Base-by-base conservation (phyloP, 768 basidiomycete species). In the Serpula lacrymans region DNA sequence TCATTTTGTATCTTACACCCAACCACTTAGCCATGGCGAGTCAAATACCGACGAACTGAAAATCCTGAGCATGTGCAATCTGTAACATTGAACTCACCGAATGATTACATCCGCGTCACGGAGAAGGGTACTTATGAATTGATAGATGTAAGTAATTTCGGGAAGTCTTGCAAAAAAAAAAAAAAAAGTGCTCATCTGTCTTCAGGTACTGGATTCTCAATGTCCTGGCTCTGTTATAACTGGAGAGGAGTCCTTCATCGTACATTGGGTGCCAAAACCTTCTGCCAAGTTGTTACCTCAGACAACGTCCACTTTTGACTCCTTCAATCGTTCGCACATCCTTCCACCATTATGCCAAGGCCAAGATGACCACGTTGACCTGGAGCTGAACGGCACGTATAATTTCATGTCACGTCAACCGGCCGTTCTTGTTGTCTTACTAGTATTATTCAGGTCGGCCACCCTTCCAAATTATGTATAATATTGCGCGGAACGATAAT, bases 381-480 rank as follows among this genome's bases (percentile, higher is more conserved):
- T 97, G n/a, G 82, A 85, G 14, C 67, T 97, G 33, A 75, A 73
- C 39, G 90, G 90, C 84, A 41, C 25, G 69, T 54, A 30, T 12
- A 9, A 18, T 14, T 27, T 17, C 28, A 25, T 21, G 3, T 39
- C 22, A n/a, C 1, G 8, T 31, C n/a, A n/a, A n/a, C n/a, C n/a
- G n/a, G n/a, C n/a, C n/a, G n/a, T n/a, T n/a, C n/a, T n/a, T 3
- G n/a, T 26, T 2, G 21, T 34, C 21, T 28, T 13, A 28, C 17
- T 37, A 30, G 21, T 30, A 34, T 23, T 8, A 12, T 10, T 23
- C 51, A 88, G 93, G 93, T 37, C 80, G 82, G 16, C 82, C 90
- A n/a, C 93, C 93, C 0, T 97, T 94, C 76, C 84, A 95, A 57
- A 82, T 95, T 47, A 84, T 78, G 75, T 96, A 94, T 62, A 87